Evolutionary conservation across 176 grass and related monocot species (phyloP), one percentile per base, ranked within the genome.

Genomic region (Carex scoparia): DNA sequence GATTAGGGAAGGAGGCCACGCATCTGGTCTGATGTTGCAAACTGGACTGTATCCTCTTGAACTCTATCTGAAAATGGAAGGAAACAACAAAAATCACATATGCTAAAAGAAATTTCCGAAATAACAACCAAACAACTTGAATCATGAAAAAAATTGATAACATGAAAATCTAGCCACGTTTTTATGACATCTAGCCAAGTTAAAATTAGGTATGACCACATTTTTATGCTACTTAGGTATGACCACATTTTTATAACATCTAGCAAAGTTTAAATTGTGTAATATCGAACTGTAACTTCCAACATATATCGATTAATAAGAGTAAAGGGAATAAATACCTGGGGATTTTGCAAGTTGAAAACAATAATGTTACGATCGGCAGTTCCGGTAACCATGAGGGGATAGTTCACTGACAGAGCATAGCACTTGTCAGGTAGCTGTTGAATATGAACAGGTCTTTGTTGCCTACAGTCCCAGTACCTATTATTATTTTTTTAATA

Each of bases 371-470:
- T 82, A 40, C 73, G 87, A 85, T 93, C 87, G 55, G 90, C 84
- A 53, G 89, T 94, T 55, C 95, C 92, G 65, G 93, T 91, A 86
- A 97, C 94, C 95, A 97, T 94, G 76, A 97, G 87, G 60, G 95
- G 92, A 81, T 94, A 93, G 71, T 86, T 86, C 69, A 98, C 95
- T 65, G 95, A 84, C 79, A 98, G 78, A 86, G 95, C 82, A 61
- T 90, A 88, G 79, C 90, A 93, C 48, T 88, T 88, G 59, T 94
- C 91, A 84, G 95, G 95, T 65, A 94, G 91, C 87, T 86, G 95
- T 64, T 98, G 95, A 40, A 90, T 83, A 91, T 98, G 95, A 46
- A 63, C 92, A 53, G 95, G 91, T 73, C 90, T 87, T 61, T 87
- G 14, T 67, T 93, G 95, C 18, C 92, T 93, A 67, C 87, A 87